phyloP scores from a whole-genome alignment of 139 green algal genomes.

The Pycnococcus provasolii region DNA sequence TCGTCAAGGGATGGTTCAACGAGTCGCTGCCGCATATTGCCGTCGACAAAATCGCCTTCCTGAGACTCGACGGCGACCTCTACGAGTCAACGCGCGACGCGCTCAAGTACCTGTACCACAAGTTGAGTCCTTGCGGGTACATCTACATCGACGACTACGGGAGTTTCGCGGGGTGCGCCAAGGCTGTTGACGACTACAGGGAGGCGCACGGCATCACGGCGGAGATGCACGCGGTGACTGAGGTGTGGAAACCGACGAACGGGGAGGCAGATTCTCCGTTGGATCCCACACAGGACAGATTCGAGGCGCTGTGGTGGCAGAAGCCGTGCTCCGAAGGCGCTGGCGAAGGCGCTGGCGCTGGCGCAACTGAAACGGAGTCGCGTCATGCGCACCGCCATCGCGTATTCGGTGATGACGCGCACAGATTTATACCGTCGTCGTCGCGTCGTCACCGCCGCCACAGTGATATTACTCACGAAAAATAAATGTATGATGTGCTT shows the following conservation, averaged over 20 bases:
- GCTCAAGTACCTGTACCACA: background rate
- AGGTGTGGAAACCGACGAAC: background rate
- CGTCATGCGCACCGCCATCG: no score
- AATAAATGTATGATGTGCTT: no score
- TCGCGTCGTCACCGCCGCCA: no score
- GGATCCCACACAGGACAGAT: no score
- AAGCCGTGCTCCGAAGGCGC: no score
- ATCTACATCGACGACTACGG: background rate
- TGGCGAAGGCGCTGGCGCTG: no score
- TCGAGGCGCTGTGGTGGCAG: no score
- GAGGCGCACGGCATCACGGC: background rate
- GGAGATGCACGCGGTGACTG: background rate
- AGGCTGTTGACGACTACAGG: background rate
- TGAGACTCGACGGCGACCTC: background rate
- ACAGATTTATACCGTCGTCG: no score
- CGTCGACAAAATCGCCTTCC: background rate
- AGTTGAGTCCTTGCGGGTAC: background rate
- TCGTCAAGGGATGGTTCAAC: slow-evolving; percentile 3
- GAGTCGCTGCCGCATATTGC: background rate
- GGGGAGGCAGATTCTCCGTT: no score
- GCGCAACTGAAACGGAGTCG: no score
- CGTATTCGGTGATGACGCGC: no score
- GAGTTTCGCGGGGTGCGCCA: background rate
- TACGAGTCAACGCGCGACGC: background rate
- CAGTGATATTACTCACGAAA: no score